phyloP scores from a whole-genome alignment of 129 eudicot genomes.

The Flaveria bidentis region DNA sequence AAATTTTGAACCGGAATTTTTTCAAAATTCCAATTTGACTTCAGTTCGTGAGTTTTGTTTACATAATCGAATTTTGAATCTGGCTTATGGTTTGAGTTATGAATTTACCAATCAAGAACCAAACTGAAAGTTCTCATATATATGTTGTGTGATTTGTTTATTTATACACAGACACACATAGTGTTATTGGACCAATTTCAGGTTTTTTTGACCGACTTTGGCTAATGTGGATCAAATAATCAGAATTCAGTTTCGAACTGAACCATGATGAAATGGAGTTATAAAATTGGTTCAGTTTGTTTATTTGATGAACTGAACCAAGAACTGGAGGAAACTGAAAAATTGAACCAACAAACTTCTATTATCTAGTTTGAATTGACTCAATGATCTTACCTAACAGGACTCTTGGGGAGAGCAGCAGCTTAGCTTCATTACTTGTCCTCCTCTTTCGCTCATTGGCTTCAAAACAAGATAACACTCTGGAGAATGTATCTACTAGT shows the following conservation, averaged over 20 bases:
- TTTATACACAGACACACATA: not conserved
- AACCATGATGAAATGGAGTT: not conserved
- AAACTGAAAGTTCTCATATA: not conserved
- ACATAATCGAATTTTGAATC: not conserved
- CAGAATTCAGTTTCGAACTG: not conserved
- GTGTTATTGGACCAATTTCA: not conserved
- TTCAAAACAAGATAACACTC: slow-evolving; percentile 37
- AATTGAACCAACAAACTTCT: not conserved
- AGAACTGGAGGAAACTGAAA: not conserved
- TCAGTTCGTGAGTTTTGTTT: not conserved
- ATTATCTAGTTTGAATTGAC: slow-evolving; percentile 10
- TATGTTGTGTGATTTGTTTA: not conserved
- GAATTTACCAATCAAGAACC: not conserved
- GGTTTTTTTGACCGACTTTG: not conserved
- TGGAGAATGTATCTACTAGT: slow-evolving; percentile 26
- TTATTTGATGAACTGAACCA: not conserved
- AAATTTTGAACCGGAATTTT: not conserved
- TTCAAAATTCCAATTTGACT: not conserved
- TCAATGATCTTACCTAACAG: slow-evolving; percentile 41
- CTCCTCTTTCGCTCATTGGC: slow-evolving; percentile 77
- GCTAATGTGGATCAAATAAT: not conserved
- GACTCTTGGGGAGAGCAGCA: slow-evolving; percentile 71
- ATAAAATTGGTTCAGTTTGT: not conserved
- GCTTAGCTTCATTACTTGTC: slow-evolving; percentile 71
- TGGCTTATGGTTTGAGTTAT: not conserved